Evolutionary conservation across 2,329 filamentous ascomycete species (phyloP), one percentile per base, ranked within the genome.

Genomic region (Sarocladium brachiariae): DNA sequence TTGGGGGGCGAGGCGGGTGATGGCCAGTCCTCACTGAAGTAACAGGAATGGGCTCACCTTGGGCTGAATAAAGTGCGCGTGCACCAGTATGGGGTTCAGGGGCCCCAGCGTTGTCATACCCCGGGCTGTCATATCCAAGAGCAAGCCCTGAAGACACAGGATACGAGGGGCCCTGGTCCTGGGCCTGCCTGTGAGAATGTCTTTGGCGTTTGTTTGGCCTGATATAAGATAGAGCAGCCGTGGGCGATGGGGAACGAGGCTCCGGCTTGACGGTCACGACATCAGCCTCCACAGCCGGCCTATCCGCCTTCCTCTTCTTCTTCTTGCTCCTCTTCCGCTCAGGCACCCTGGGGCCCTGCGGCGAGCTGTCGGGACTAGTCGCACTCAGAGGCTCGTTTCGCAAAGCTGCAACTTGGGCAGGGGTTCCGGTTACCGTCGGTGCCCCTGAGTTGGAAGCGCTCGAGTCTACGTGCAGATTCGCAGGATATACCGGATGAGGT

Each of bases 231-330:
- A 74, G 73, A 16, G 73, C 73, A 53, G 69, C 69, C 48, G 83
- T 64, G 8, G 80, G 81, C 6, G 81, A 84, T 1, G 78, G 76
- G 2, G 83, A 86, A 45, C 71, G 73, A n/a, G 82, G 82, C 60
- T 86, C 83, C 21, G 75, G 68, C 59, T 86, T 86, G 58, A 86
- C 83, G 55, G 75, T 73, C 9, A 80, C 77, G 30, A 72, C 74
- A 33, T 64, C 65, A 49, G 74, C 71, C 54, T 76, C 75, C 47
- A 64, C 68, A 61, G 65, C 71, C 69, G 71, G 71, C 58, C 65
- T 69, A 53, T 77, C 77, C 37, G 71, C 71, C 66, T 75, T 74
- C 56, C 71, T 77, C 61, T 78, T 82, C 58, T 75, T 76, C 53
- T 70, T 76, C 56, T 72, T 75, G 21, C 61, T 61, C 53, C 69